phyloP scores from a whole-genome alignment of 192 early-diverging fungal species.

The Mortierella alpina region DNA sequence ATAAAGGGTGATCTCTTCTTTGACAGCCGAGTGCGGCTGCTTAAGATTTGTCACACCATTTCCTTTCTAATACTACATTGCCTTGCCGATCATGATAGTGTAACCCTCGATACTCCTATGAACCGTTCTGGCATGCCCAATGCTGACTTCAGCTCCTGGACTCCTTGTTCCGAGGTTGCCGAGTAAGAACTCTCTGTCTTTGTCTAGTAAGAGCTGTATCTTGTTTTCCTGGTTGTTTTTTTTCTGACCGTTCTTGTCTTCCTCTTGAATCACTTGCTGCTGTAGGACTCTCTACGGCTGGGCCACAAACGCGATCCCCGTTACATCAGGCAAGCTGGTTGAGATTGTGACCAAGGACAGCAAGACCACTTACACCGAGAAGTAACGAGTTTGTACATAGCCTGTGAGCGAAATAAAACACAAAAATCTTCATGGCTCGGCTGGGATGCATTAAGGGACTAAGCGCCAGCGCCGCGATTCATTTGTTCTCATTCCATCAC shows the following conservation, averaged over 20 bases:
- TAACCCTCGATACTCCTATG: conserved; percentile 90
- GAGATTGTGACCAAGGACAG: conserved; percentile 67
- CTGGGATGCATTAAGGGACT: neutral
- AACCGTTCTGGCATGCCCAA: conserved; percentile 89
- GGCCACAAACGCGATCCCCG: conserved; percentile 59
- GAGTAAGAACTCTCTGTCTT: conserved; percentile 51
- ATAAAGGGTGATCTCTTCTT: neutral
- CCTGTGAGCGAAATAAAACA: neutral
- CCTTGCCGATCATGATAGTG: conserved; percentile 46
- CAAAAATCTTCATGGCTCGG: neutral
- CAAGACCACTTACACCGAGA: conserved; percentile 66
- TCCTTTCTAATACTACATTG: conserved; percentile 14
- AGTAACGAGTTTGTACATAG: conserved; percentile 23
- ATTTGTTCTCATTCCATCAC: neutral
- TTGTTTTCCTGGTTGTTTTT: neutral
- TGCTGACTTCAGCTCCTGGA: conserved; percentile 89
- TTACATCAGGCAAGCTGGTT: conserved; percentile 72
- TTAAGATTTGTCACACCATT: conserved; percentile 8
- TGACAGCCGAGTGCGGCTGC: neutral
- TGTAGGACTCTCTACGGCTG: conserved; percentile 67
- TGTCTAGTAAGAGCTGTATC: neutral
- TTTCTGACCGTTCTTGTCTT: neutral
- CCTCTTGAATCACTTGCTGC: neutral
- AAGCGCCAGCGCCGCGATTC: neutral
- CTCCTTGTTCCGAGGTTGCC: conserved; percentile 79